phyloP scores from a whole-genome alignment of 768 basidiomycete species.

The Termitomyces sp. region DNA sequence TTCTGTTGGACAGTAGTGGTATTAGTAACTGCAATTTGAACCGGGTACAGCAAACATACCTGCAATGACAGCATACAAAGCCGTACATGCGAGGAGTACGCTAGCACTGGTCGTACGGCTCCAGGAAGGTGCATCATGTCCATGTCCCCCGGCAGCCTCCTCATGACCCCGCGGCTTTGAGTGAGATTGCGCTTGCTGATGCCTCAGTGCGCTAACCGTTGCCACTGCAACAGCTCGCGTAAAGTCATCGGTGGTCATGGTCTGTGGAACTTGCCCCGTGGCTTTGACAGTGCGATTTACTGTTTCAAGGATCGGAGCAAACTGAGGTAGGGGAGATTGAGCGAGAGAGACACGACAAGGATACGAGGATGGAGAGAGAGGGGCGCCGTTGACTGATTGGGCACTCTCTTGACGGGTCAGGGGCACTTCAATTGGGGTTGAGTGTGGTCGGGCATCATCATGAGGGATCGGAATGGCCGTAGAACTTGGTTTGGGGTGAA shows the following conservation, averaged over 20 bases:
- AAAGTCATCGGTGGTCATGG: constrained; percentile 82
- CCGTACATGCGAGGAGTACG: constrained; percentile 86
- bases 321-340: constrained; percentile 28
- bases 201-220: constrained; percentile 85
- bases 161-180: constrained; percentile 43
- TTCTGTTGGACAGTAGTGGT: constrained; percentile 46
- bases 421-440: not conserved
- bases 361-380: constrained; percentile 39
- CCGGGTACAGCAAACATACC: constrained; percentile 47
- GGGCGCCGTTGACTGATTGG: not conserved
- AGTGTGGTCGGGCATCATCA: constrained; percentile 7
- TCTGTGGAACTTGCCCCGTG: constrained; percentile 53
- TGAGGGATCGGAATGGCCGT: constrained; percentile 22
- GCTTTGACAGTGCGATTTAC: constrained; percentile 77
- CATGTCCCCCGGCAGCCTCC: constrained; percentile 55
- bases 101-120: constrained; percentile 86
- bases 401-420: constrained; percentile 2
- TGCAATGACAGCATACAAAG: constrained; percentile 91
- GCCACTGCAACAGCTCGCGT: constrained; percentile 92
- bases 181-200: constrained; percentile 60
- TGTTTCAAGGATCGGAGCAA: constrained; percentile 69
- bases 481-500: constrained; percentile 46
- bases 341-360: constrained; percentile 58
- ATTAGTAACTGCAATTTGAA: not conserved
- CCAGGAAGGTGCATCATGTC: constrained; percentile 97